A percentile compares a stretch with the other conserved stretches of the same genome.
These are phyloP conservation scores for Diaporthe longicolla DNA, from an alignment of 2,329 filamentous ascomycete species.

Conservation along the genomic window DNA sequence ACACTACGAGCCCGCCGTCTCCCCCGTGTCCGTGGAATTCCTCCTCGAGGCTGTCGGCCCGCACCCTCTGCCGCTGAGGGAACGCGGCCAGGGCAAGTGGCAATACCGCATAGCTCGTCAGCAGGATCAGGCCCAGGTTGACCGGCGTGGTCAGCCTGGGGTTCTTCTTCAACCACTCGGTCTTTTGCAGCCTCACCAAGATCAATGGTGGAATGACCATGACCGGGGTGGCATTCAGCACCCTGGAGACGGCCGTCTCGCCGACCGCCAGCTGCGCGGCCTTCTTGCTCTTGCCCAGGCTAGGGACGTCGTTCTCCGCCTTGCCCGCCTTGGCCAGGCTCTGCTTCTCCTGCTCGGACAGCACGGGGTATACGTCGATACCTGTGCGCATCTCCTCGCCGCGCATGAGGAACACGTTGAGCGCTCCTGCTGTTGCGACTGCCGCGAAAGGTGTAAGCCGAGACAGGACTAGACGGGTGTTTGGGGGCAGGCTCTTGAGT, in stretches of 20 bases:
- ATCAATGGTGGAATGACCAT: slow-evolving; percentile 95
- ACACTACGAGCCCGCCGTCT: slow-evolving; percentile 87
- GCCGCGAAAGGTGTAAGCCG: slow-evolving; percentile 97
- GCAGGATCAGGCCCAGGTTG: slow-evolving; percentile 89
- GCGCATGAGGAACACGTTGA: slow-evolving; percentile 98
- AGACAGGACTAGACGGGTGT: slow-evolving; percentile 80
- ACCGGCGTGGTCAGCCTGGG: slow-evolving; percentile 84
- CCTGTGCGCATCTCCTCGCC: slow-evolving; percentile 93
- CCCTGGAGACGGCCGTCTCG: slow-evolving; percentile 91
- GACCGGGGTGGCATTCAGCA: slow-evolving; percentile 94
- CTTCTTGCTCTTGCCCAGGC: slow-evolving; percentile 87
- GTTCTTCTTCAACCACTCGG: slow-evolving; percentile 82
- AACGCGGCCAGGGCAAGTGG: slow-evolving; percentile 93
- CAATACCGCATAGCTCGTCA: slow-evolving; percentile 88
- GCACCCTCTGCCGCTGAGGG: slow-evolving; percentile 89
- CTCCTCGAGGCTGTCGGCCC: slow-evolving; percentile 81
- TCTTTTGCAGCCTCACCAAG: slow-evolving; percentile 86
- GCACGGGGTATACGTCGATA: slow-evolving; percentile 91
- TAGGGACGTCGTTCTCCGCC: slow-evolving; percentile 75
- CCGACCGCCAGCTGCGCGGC: slow-evolving; percentile 91
- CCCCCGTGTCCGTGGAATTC: slow-evolving; percentile 90
- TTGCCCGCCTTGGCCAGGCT: slow-evolving; percentile 69
- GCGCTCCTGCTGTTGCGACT: slow-evolving; percentile 88
- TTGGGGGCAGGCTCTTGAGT: slow-evolving; percentile 81
- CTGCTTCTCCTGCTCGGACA: slow-evolving; percentile 77